Evolutionary conservation across 2,329 filamentous ascomycete genomes (phyloP).

Genomic region (Ceratocystiopsis brevicomis): DNA sequence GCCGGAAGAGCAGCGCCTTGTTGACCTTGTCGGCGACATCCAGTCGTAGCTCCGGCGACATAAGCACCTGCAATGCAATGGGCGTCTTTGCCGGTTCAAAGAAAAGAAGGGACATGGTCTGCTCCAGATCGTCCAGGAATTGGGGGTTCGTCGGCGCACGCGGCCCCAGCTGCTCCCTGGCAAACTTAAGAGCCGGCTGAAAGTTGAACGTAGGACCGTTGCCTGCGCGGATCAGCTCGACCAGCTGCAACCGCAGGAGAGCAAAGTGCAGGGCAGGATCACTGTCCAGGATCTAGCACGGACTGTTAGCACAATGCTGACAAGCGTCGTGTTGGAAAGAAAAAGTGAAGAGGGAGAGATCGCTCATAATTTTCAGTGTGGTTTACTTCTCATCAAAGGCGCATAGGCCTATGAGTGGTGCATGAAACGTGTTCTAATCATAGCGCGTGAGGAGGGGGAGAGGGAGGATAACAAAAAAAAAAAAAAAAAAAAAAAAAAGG

Average conservation of each 20-base stretch:
- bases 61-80: conserved; percentile 52
- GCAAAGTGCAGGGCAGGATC: conserved; percentile 76
- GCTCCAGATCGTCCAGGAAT: conserved; percentile 74
- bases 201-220: conserved; percentile 56
- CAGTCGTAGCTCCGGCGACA: conserved; percentile 62
- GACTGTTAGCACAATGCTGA: too few species aligned
- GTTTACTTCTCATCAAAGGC: conserved; percentile 78
- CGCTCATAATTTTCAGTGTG: conserved; percentile 50
- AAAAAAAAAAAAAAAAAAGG: neutral
- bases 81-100: conserved; percentile 68
- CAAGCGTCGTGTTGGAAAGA: neutral
- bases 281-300: conserved; percentile 62
- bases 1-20: conserved; percentile 59
- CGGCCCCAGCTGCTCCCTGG: conserved; percentile 69
- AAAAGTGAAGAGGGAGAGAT: conserved; percentile 1
- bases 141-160: conserved; percentile 63
- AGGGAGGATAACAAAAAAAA: neutral
- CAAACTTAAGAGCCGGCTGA: conserved; percentile 64
- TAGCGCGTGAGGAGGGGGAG: conserved; percentile 27
- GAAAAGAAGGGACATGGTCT: conserved; percentile 81
- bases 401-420: conserved; percentile 95
- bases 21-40: conserved; percentile 82
- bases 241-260: conserved; percentile 72
- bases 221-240: conserved; percentile 75
- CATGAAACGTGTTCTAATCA: conserved; percentile 99